phyloP scores from a whole-genome alignment of 345 rosid genomes.

The Geranium brycei region DNA sequence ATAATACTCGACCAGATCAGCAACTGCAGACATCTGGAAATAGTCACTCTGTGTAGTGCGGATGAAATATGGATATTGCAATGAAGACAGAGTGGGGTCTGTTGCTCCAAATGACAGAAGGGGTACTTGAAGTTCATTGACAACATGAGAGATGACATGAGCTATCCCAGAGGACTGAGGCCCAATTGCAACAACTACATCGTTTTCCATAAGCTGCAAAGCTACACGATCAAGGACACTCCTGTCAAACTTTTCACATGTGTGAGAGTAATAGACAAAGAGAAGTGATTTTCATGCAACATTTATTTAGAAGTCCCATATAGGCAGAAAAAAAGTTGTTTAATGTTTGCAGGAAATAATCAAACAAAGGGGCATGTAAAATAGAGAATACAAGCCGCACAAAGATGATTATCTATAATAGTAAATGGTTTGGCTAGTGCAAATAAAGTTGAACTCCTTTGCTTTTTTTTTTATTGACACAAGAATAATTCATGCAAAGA shows the following conservation, averaged over 20 bases:
- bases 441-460: no score
- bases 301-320: not conserved
- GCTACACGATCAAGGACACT: conserved; percentile 42
- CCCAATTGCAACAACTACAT: conserved; percentile 62
- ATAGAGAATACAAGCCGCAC: no score
- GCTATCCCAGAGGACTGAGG: conserved; percentile 93
- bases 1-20: conserved; percentile 48
- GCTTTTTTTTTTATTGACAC: no score
- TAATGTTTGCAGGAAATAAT: no score
- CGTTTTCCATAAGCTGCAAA: conserved; percentile 70
- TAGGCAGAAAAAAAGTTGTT: no score
- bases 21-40: conserved; percentile 78
- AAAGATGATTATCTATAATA: no score
- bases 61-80: conserved; percentile 59
- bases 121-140: conserved; percentile 52
- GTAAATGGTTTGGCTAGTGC: no score
- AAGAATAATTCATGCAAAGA: no score
- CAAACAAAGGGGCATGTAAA: no score
- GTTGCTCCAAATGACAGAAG: conserved; percentile 65
- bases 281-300: no score
- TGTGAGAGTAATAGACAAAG: conserved; percentile 1
- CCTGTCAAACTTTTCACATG: conserved; percentile 18
- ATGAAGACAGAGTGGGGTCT: conserved; percentile 45
- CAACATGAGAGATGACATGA: conserved; percentile 67
- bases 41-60: conserved; percentile 48